Conservation (phyloP, 1,284 basidiomycete genomes). For the Sanguinoderma infundibulare region DNA sequence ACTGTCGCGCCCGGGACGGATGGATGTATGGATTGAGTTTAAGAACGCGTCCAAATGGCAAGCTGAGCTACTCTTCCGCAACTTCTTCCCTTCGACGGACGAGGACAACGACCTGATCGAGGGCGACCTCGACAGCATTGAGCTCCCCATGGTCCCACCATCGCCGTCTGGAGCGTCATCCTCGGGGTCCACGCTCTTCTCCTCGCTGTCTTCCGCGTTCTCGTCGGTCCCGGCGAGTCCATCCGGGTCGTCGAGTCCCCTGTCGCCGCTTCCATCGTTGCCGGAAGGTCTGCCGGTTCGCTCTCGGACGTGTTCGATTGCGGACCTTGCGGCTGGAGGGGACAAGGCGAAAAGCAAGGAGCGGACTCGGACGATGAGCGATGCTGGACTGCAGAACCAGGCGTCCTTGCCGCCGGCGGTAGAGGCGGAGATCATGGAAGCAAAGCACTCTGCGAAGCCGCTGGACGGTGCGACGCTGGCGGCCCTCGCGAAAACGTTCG, state of each 20-base stretch:
- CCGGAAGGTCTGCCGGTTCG: constrained; percentile 24
- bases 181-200: constrained; percentile 35
- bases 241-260: constrained; percentile 29
- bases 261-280: constrained; percentile 34
- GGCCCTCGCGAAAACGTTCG: constrained; percentile 71
- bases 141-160: constrained; percentile 45
- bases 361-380: constrained; percentile 24
- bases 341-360: constrained; percentile 14
- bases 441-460: constrained; percentile 64
- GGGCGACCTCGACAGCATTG: constrained; percentile 53
- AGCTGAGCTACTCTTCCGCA: constrained; percentile 80
- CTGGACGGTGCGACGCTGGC: constrained; percentile 65
- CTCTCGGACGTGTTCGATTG: constrained; percentile 21
- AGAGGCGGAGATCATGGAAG: constrained; percentile 59
- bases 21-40: constrained; percentile 91
- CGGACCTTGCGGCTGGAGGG: constrained; percentile 16
- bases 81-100: constrained; percentile 82
- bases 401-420: constrained; percentile 67
- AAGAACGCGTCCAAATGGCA: constrained; percentile 83
- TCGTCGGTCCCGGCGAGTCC: constrained; percentile 31
- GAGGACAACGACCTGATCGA: constrained; percentile 46
- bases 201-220: constrained; percentile 34
- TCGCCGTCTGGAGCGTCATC: constrained; percentile 36
- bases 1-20: constrained; percentile 82
- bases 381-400: constrained; percentile 55